Base-by-base conservation (phyloP, 164 flowering plant genomes). In the Akebia trifoliata region DNA sequence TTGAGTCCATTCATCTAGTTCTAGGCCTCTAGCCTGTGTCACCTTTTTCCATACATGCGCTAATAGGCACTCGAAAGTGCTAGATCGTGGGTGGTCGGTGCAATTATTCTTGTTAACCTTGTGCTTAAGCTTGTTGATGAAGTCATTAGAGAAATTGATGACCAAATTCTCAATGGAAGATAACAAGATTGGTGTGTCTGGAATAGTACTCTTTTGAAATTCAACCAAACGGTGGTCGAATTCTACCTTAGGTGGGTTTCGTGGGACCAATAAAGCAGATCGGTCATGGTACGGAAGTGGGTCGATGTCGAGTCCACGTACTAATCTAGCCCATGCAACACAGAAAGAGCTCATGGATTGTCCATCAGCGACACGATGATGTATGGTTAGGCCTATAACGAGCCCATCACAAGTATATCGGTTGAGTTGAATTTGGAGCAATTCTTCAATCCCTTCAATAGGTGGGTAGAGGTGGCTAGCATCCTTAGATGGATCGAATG, bases 321-420 rank as follows among this genome's bases (percentile, higher is more conserved):
- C 64, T 4, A 48, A 7, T 25, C 32, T 59, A 20, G 69, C 69
- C 69, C 69, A 66, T 36, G 64, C 37, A 36, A 60, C 37, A 28
- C 54, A 60, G 64, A 66, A 66, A 4, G 56, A 35, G 50, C 69
- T 66, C 69, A 65, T 65, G 28, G 69, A 65, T 29, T 65, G 69
- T 10, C 69, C 69, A 54, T 65, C 69, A 20, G 59, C 59, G 15
- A 60, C 63, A 20, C 47, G 59, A 31, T 66, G 69, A n/a, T 66
- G 63, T 8, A 55, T 40, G 2, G 64, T 59, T 36, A 28, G 64
- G 48, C 64, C 69, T 1, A 66, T 38, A 9, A 66, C 62, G 8
- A 66, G 53, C 2, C 64, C 64, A n/a, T 64, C 64, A 22, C 69
- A 66, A 3, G 59, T 48, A 22, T 59, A 66, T 0, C 69, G 59